Conservation (phyloP, 116 monocot species). For the Papilionanthe hybrid region DNA sequence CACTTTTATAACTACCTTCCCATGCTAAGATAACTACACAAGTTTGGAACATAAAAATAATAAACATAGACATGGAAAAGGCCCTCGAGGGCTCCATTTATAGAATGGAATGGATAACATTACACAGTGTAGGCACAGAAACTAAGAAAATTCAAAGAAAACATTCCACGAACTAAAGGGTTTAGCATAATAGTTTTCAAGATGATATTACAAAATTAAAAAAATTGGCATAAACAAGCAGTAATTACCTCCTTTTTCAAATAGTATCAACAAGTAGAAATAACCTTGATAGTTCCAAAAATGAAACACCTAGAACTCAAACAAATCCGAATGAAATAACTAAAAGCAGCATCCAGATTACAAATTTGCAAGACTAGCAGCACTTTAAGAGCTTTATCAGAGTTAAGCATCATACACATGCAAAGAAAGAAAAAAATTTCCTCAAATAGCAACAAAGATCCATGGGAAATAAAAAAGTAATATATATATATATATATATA, state of each 20-base stretch:
- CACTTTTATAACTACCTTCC: no score
- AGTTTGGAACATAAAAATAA: no score
- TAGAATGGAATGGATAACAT: neutral
- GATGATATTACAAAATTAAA: no score
- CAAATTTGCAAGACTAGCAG: neutral
- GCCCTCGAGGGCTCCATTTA: neutral
- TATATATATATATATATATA: no score
- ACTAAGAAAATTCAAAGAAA: neutral
- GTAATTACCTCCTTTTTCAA: neutral
- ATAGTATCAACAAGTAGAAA: neutral
- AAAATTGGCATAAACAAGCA: neutral
- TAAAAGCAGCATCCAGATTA: neutral
- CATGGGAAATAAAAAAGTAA: neutral
- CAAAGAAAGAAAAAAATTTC: neutral
- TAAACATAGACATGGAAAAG: neutral
- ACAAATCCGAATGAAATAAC: neutral
- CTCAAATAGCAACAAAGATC: neutral
- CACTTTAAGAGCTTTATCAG: neutral
- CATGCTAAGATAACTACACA: no score
- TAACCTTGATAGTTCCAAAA: neutral
- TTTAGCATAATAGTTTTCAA: no score
- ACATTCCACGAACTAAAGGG: neutral
- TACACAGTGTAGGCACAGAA: neutral
- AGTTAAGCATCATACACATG: neutral
- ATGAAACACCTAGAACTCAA: neutral